A percentile compares a stretch with the other conserved stretches of the same genome.
These are phyloP conservation scores for Sequoiadendron giganteum DNA, from an alignment of 75 land plant species.

Conservation along the genomic window DNA sequence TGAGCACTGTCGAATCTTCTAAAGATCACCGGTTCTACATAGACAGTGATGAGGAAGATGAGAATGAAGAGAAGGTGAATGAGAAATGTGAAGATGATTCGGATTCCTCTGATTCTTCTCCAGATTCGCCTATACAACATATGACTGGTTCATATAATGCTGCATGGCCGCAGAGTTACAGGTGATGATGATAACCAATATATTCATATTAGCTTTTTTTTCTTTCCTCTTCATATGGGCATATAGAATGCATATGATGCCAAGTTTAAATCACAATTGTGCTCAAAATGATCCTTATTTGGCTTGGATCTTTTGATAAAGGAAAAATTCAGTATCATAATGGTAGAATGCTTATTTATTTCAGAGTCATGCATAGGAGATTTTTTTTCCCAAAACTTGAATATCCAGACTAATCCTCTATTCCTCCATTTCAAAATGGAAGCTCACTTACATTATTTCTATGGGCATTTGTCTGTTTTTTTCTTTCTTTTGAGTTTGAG, in stretches of 20 bases:
- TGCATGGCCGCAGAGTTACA: constrained; percentile 81
- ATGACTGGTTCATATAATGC: constrained; percentile 37
- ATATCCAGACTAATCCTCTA: background rate
- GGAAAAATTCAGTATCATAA: background rate
- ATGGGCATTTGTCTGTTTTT: background rate
- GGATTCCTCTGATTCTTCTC: constrained; percentile 44
- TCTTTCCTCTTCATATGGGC: no score
- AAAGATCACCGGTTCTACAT: background rate
- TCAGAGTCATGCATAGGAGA: background rate
- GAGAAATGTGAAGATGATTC: constrained; percentile 25
- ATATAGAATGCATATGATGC: no score
- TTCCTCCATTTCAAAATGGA: background rate
- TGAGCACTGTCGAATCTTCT: background rate
- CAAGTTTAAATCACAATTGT: background rate
- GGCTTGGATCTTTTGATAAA: background rate
- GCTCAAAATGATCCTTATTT: background rate
- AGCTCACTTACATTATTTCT: background rate
- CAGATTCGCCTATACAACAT: constrained; percentile 21
- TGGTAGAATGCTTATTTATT: background rate
- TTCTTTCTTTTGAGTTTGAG: background rate
- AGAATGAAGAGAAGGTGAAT: constrained; percentile 13
- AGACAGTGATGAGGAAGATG: constrained; percentile 22
- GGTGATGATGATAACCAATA: constrained; percentile 25
- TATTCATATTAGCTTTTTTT: background rate
- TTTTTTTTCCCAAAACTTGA: background rate